Conservation (phyloP, 768 basidiomycete species). For the Rhodotorula babjevae region DNA sequence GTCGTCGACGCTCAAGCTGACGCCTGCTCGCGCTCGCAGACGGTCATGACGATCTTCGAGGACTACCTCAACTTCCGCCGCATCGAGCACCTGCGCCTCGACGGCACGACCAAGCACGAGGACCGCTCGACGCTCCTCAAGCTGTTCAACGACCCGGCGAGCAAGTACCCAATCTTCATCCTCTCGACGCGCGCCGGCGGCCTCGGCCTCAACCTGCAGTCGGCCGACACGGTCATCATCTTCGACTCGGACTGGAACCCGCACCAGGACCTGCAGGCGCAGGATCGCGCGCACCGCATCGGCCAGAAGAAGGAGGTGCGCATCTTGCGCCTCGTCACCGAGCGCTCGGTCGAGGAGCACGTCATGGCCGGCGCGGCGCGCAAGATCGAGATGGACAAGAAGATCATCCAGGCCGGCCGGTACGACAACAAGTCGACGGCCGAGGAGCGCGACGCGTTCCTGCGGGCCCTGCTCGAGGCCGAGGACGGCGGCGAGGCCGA, state of each 20-base stretch:
- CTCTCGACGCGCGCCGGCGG: conserved; percentile 74
- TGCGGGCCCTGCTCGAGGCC: conserved; percentile 67
- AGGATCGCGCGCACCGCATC: conserved; percentile 91
- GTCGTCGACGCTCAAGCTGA: conserved; percentile 63
- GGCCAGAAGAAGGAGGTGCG: conserved; percentile 97
- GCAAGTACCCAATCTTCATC: conserved; percentile 62
- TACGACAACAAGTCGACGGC: conserved; percentile 98
- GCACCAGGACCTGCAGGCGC: conserved; percentile 96
- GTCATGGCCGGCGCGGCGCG: conserved; percentile 75
- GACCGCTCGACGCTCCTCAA: conserved; percentile 82
- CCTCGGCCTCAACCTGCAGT: conserved; percentile 93
- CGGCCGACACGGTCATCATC: conserved; percentile 47
- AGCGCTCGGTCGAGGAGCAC: conserved; percentile 96
- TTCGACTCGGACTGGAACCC: conserved; percentile 70
- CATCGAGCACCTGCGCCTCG: conserved; percentile 79
- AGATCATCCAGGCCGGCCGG: conserved; percentile 83
- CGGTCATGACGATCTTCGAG: conserved; percentile 93
- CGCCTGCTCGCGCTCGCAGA: conserved; percentile 60
- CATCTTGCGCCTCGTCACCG: conserved; percentile 92
- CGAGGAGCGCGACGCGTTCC: conserved; percentile 92
- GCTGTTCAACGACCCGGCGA: conserved; percentile 71
- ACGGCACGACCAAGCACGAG: conserved; percentile 74
- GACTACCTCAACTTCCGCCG: conserved; percentile 67
- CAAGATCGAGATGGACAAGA: conserved; percentile 98
- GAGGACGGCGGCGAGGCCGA: conserved; percentile 45